Evolutionary conservation across 345 rosid genomes (phyloP).

Genomic region (Brassica nigra): DNA sequence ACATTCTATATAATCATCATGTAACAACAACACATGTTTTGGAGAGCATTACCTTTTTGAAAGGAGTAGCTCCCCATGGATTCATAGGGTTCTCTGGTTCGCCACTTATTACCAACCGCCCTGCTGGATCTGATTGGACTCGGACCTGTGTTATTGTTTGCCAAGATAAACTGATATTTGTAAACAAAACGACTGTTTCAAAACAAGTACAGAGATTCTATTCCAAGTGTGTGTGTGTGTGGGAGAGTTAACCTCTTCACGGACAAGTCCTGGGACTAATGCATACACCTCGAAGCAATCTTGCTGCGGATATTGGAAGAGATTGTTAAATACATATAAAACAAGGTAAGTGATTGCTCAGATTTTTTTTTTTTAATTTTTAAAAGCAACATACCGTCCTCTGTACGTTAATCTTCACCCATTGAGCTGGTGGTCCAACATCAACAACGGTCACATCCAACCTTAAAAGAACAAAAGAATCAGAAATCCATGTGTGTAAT

Average conservation of each 20-base stretch:
- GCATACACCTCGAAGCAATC: slow-evolving; percentile 94
- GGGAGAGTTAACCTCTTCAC: slow-evolving; percentile 71
- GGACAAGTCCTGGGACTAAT: slow-evolving; percentile 85
- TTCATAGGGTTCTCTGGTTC: slow-evolving; percentile 86
- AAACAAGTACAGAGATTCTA: neutral
- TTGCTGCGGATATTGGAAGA: slow-evolving; percentile 48
- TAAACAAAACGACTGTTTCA: neutral
- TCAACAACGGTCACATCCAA: slow-evolving; percentile 65
- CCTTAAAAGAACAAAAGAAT: slow-evolving; percentile 39
- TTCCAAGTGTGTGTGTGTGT: neutral
- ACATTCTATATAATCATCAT: neutral
- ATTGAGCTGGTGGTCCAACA: slow-evolving; percentile 86
- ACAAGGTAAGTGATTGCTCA: neutral
- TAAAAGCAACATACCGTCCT: slow-evolving; percentile 51
- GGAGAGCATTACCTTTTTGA: slow-evolving; percentile 61
- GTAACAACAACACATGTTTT: no score
- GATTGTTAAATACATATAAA: neutral
- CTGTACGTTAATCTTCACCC: slow-evolving; percentile 93
- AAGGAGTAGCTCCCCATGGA: slow-evolving; percentile 95
- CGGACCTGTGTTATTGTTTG: slow-evolving; percentile 59
- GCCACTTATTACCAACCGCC: slow-evolving; percentile 88
- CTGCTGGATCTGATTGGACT: slow-evolving; percentile 94
- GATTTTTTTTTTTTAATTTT: neutral
- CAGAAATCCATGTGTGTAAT: neutral
- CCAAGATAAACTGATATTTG: neutral